Conservation (phyloP, 306 rosid genomes). For the Canavalia gladiata region DNA sequence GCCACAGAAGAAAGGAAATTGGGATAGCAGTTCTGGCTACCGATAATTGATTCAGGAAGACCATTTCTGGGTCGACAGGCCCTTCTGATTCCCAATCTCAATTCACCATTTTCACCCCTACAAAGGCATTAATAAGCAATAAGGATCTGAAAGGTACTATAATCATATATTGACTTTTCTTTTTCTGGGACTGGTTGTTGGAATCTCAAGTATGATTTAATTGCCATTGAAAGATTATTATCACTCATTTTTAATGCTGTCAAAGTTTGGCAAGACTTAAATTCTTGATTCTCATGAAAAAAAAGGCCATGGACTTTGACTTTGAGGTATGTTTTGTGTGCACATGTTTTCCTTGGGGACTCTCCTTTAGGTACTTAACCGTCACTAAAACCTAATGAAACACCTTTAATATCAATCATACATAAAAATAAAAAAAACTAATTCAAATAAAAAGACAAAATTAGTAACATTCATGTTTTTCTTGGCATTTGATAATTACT, state of each 20-base stretch:
- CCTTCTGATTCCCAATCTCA: conserved; percentile 96
- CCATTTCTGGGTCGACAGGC: conserved; percentile 86
- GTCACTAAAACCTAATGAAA: background rate
- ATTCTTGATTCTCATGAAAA: conserved; percentile 1
- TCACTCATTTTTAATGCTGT: conserved; percentile 24
- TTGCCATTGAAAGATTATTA: conserved; percentile 10
- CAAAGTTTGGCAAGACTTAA: conserved; percentile 21
- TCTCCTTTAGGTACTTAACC: background rate
- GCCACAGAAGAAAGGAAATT: conserved; percentile 78
- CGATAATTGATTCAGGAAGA: conserved; percentile 85
- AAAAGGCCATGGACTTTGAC: conserved; percentile 21
- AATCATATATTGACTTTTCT: background rate
- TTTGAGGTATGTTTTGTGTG: background rate
- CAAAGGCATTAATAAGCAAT: conserved; percentile 45
- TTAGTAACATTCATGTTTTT: background rate
- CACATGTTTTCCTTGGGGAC: background rate
- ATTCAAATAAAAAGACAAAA: conserved; percentile 11
- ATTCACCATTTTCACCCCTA: conserved; percentile 97
- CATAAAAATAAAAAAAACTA: background rate
- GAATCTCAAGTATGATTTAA: conserved; percentile 11
- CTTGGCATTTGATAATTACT: conserved; percentile 25
- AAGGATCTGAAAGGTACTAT: conserved; percentile 31
- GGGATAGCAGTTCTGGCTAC: conserved; percentile 74
- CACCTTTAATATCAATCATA: background rate
- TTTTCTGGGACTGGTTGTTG: conserved; percentile 5